Evolutionary conservation across 192 early-diverging fungal genomes (phyloP).

Genomic region (Coemansia furcata): DNA sequence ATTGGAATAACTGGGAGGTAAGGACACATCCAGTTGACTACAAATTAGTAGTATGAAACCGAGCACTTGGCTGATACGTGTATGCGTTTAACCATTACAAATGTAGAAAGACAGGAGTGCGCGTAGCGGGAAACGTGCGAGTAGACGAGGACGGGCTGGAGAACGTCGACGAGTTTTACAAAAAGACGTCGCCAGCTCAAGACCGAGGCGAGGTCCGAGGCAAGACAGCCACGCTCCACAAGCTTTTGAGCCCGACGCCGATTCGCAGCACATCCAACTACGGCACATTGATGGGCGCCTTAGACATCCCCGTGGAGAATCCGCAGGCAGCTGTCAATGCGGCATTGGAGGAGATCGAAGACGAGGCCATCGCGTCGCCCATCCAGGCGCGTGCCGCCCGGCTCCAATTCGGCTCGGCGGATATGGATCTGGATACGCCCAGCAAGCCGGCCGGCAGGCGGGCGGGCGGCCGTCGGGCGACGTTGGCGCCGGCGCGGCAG

Average conservation of each 20-base stretch:
- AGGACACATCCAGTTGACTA: background rate
- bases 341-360: background rate
- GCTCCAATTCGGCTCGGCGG: background rate
- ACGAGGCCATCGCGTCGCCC: conserved; percentile 17
- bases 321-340: background rate
- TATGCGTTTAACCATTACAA: background rate
- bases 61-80: background rate
- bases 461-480: conserved; percentile 18
- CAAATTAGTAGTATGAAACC: background rate
- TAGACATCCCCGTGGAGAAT: conserved; percentile 27
- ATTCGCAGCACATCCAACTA: conserved; percentile 26
- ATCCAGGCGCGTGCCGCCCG: conserved; percentile 8
- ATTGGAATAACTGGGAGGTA: conserved; percentile 37
- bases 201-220: background rate
- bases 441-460: background rate
- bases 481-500: conserved; percentile 21
- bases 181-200: conserved; percentile 32
- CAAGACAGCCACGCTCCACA: conserved; percentile 25
- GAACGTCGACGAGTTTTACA: conserved; percentile 49
- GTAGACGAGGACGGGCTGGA: conserved; percentile 45
- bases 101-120: conserved; percentile 46
- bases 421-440: background rate
- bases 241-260: conserved; percentile 38
- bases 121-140: conserved; percentile 30
- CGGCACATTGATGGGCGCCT: conserved; percentile 29